Evolutionary conservation across 1,139 yeast genomes (phyloP), one percentile per base, ranked within the genome.

Genomic region (Yamadazyma taylorii): DNA sequence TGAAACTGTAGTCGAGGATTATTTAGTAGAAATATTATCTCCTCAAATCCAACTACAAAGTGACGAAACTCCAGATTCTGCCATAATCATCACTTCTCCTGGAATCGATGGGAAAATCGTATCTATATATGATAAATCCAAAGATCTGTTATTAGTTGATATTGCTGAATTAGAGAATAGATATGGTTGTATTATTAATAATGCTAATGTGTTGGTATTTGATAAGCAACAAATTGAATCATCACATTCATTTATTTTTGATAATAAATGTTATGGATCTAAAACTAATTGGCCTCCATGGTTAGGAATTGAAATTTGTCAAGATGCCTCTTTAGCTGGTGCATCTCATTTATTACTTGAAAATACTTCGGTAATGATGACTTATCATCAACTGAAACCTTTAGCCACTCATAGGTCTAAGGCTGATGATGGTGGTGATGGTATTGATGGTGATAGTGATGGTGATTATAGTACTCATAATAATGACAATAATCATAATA

Each of bases 11-110:
- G 73, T 73, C 14, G 87, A 83, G 46, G 79, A 83, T 36, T 86
- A 78, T 51, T 58, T 81, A 45, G 70, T 90, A 32, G 86, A 86
- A 41, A 71, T 90, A 26, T 69, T 87, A 10, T 77, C 90, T 1
- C 97, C 98, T 0, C 97, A 92, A 55, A 78, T 92, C 35, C 95
- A 90, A 55, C 59, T 90, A 16, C 81, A 84, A 42, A 75, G 86
- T 36, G 82, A 81, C 24, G 77, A 77, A 36, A 77, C 78, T 33
- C 78, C 81, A 0, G 77, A 78, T 34, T 72, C 84, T 2, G 79
- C 86, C 38, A 73, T 88, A n/a, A 43, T 63, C 15, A 46, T 66
- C 4, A 51, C 75, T 0, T 61, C 76, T 0, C 78, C 77, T 2
- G 42, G 49, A 2, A 64, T 72, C 28, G 66, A 67, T 40, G 61